Evolutionary conservation across 306 rosid species (phyloP), one percentile per base, ranked within the genome.

Genomic region (Coriaria nepalensis): DNA sequence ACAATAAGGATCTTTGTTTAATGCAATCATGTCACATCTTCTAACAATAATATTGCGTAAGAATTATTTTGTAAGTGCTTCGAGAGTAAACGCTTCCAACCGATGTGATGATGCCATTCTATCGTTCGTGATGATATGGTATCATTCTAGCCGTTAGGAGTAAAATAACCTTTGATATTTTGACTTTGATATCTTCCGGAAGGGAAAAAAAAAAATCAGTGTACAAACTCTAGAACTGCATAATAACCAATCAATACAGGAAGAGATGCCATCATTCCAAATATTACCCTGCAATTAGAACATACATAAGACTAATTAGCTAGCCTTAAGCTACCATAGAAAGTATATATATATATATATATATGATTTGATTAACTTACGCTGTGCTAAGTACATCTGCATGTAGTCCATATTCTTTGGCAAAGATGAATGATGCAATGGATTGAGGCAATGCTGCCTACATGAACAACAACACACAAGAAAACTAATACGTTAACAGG

Each of bases 391-490:
- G 76, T 47, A 90, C 81, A 7, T 90, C 83, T 4, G 98, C 78
- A 52, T 85, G 98, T 49, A 90, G 43, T 15, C 87, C 92, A 38
- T 81, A 90, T 57, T 90, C 95, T 73, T 80, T 81, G 13, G 95
- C 98, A 42, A 14, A 85, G 37, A 90, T 85, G 76, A 85, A 90
- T 15, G 98, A 90, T 5, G 95, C 84, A 45, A 90, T 85, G 33
- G 98, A 90, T 8, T 90, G 98, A 39, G 98, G 98, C 8, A 90
- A 38, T 39, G 98, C 98, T 37, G 98, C 81, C 98, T 88, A 75
- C n/a, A n/a, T n/a, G n/a, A n/a, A n/a, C 78, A 63, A 10, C 20
- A 0, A 11, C 9, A 33, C 10, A 40, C 10, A 6, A 2, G 6
- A 32, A 7, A 0, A n/a, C 29, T 39, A 10, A 1, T 20, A 20